These are phyloP conservation scores for Leishmania major DNA, from an alignment of 208 protist species.

Conservation along the genomic window DNA sequence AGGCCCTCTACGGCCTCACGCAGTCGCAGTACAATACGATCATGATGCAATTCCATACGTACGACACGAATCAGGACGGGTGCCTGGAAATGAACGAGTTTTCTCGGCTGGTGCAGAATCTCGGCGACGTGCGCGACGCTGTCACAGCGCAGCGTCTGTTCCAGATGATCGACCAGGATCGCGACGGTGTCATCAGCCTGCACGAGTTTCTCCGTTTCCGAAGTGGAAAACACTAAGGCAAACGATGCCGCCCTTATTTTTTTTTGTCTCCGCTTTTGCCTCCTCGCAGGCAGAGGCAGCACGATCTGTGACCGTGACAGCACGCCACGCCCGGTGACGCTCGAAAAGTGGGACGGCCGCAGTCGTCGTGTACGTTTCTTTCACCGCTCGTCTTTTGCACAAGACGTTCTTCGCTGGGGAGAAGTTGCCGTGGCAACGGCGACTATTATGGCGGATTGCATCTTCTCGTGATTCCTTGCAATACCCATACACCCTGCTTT, in stretches of 20 bases:
- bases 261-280: neutral
- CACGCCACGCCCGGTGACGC: neutral
- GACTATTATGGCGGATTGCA: neutral
- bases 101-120: conserved; percentile 42
- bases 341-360: neutral
- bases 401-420: neutral
- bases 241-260: no score
- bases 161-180: conserved; percentile 53
- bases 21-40: conserved; percentile 85
- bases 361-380: neutral
- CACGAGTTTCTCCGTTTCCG: conserved; percentile 84
- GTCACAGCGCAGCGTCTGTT: conserved; percentile 50
- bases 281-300: neutral
- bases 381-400: neutral
- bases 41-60: conserved; percentile 88
- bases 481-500: neutral
- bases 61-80: conserved; percentile 77
- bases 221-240: neutral
- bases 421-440: neutral
- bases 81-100: conserved; percentile 67
- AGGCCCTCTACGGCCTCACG: conserved; percentile 72
- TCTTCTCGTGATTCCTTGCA: neutral
- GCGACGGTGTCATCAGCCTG: conserved; percentile 54
- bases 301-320: neutral
- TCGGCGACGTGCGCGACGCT: conserved; percentile 50